Evolutionary conservation across 2,329 filamentous ascomycete genomes (phyloP).

Genomic region (Colletotrichum shisoi): DNA sequence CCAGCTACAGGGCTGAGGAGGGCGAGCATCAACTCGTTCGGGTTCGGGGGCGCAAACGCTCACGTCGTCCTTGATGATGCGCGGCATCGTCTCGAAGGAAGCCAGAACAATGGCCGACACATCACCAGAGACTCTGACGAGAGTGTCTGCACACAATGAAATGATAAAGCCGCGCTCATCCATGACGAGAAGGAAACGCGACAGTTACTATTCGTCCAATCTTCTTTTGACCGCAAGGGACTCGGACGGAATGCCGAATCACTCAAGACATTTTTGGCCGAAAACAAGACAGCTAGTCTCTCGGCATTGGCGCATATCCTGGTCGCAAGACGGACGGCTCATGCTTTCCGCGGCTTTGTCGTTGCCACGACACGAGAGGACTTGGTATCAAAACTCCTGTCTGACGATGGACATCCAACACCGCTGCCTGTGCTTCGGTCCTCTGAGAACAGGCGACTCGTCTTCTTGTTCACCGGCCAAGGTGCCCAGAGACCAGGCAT

Average conservation of each 20-base stretch:
- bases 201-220: slow-evolving; percentile 1
- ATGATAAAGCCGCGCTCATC: not conserved
- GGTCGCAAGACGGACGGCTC: not conserved
- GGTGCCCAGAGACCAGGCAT: slow-evolving; percentile 47
- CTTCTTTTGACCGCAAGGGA: slow-evolving; percentile 13
- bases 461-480: slow-evolving; percentile 49
- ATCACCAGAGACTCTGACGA: not conserved
- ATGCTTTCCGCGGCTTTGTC: slow-evolving; percentile 20
- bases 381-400: slow-evolving; percentile 16
- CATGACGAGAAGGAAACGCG: not conserved
- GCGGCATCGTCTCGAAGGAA: slow-evolving; percentile 5
- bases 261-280: not conserved
- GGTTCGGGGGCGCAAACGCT: slow-evolving; percentile 30
- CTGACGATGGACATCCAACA: slow-evolving; percentile 19
- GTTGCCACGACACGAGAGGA: slow-evolving; percentile 39
- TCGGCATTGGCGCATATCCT: slow-evolving; percentile 2
- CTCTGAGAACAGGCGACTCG: slow-evolving; percentile 28
- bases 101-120: not conserved
- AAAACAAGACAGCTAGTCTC: not conserved
- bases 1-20: slow-evolving; percentile 7
- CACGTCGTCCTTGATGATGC: slow-evolving; percentile 17
- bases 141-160: not conserved
- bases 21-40: slow-evolving; percentile 29
- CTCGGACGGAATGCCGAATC: not conserved
- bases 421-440: slow-evolving; percentile 14